Evolutionary conservation across 2,329 filamentous ascomycete species (phyloP).

Genomic region (Zymoseptoria ardabiliae): DNA sequence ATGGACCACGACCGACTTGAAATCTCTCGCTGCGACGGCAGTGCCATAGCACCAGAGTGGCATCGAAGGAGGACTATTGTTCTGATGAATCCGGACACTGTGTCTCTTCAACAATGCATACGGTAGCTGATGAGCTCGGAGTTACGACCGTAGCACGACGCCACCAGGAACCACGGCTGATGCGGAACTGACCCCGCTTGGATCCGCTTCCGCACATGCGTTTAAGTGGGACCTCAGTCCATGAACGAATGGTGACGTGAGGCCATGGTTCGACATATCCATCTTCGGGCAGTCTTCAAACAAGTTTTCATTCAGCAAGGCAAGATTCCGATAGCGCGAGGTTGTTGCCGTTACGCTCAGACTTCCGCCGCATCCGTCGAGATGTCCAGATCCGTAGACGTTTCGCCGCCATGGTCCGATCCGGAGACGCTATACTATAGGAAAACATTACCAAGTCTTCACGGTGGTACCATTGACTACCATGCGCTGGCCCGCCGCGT

Average conservation of each 20-base stretch:
- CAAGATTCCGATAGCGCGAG: background rate
- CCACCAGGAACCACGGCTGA: background rate
- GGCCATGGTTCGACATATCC: background rate
- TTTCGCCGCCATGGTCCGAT: background rate
- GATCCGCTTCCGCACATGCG: background rate
- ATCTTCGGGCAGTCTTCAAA: background rate
- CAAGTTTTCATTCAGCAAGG: background rate
- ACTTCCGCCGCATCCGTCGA: background rate
- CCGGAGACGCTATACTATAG: background rate
- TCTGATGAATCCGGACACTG: too few species aligned
- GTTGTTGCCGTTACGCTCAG: background rate
- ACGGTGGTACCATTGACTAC: background rate
- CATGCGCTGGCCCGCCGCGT: too few species aligned
- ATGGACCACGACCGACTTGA: background rate
- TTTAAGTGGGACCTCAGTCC: background rate
- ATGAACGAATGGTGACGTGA: background rate
- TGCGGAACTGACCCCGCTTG: background rate
- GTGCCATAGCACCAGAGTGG: background rate
- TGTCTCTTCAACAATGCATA: too few species aligned
- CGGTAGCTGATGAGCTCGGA: too few species aligned
- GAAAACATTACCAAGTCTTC: background rate
- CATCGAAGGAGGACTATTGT: background rate
- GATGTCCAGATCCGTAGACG: background rate
- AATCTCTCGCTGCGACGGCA: background rate
- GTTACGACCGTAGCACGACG: background rate